Evolutionary conservation across 2,329 filamentous ascomycete genomes (phyloP).

Genomic region (Curvularia eragrostidis): DNA sequence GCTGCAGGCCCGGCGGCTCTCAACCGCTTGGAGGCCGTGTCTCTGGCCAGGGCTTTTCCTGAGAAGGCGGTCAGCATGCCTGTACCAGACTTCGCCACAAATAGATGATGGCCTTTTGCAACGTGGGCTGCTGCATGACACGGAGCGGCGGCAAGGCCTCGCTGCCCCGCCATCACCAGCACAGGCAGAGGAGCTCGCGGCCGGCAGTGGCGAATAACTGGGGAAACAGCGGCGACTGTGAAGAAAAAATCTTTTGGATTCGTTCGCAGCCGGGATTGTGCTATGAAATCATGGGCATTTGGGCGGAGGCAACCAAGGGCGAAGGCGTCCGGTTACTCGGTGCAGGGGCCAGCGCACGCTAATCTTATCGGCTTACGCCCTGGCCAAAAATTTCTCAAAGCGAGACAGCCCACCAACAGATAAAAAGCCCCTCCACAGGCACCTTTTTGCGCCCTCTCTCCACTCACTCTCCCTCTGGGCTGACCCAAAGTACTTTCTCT

Average conservation of each 20-base stretch:
- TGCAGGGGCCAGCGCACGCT: slow-evolving; percentile 23
- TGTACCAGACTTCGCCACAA: slow-evolving; percentile 33
- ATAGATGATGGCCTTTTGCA: slow-evolving; percentile 25
- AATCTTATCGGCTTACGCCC: slow-evolving; percentile 35
- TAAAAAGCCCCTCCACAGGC: slow-evolving; percentile 34
- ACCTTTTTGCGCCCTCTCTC: slow-evolving; percentile 18
- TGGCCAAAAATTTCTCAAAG: slow-evolving; percentile 28
- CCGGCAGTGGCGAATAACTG: slow-evolving; percentile 6
- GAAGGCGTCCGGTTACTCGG: slow-evolving; percentile 1
- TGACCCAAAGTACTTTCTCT: slow-evolving; percentile 39
- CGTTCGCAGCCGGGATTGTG: neutral
- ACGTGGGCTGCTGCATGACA: slow-evolving; percentile 25
- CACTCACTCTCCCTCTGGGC: slow-evolving; percentile 33
- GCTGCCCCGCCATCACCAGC: slow-evolving; percentile 5
- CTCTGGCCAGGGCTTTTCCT: slow-evolving; percentile 16
- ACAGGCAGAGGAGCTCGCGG: neutral
- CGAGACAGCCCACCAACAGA: slow-evolving; percentile 26
- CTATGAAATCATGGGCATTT: slow-evolving; percentile 17
- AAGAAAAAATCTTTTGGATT: slow-evolving; percentile 19
- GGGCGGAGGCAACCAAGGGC: slow-evolving; percentile 5
- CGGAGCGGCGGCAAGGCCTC: slow-evolving; percentile 5
- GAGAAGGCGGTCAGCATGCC: slow-evolving; percentile 37
- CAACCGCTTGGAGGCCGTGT: slow-evolving; percentile 18
- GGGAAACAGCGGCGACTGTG: slow-evolving; percentile 22
- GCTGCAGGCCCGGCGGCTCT: slow-evolving; percentile 23